These are phyloP conservation scores for Cucurbitaria berberidis DNA, from an alignment of 2,329 filamentous ascomycete species.

Conservation along the genomic window DNA sequence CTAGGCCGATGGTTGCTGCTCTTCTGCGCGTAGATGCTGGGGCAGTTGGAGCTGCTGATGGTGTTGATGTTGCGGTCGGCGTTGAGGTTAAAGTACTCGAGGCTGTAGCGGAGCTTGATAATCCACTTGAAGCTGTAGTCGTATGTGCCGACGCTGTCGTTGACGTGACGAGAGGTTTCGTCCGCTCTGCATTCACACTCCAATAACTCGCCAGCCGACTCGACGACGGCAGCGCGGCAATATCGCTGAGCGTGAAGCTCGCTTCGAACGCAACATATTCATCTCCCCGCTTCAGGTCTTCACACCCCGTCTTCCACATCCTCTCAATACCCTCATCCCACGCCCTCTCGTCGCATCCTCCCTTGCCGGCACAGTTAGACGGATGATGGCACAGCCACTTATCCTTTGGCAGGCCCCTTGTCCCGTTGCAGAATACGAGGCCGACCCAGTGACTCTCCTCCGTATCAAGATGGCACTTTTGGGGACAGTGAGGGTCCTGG, in stretches of 20 bases:
- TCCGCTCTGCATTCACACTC: neutral
- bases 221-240: neutral
- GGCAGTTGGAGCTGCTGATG: neutral
- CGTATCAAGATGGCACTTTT: slow-evolving; percentile 23
- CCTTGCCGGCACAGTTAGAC: slow-evolving; percentile 17
- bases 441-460: slow-evolving; percentile 20
- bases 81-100: neutral
- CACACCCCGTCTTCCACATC: neutral
- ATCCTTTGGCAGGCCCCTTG: slow-evolving; percentile 7
- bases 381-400: slow-evolving; percentile 30
- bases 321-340: neutral
- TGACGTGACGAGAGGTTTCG: neutral
- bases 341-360: neutral
- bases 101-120: neutral
- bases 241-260: neutral
- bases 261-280: neutral
- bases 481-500: slow-evolving; percentile 18
- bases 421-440: slow-evolving; percentile 23
- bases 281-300: neutral
- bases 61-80: neutral
- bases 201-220: neutral
- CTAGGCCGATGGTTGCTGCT: neutral
- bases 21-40: neutral
- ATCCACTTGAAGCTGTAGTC: neutral
- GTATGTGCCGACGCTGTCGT: neutral